phyloP scores from a whole-genome alignment of 306 rosid genomes.

The Casuarina cunninghamiana region DNA sequence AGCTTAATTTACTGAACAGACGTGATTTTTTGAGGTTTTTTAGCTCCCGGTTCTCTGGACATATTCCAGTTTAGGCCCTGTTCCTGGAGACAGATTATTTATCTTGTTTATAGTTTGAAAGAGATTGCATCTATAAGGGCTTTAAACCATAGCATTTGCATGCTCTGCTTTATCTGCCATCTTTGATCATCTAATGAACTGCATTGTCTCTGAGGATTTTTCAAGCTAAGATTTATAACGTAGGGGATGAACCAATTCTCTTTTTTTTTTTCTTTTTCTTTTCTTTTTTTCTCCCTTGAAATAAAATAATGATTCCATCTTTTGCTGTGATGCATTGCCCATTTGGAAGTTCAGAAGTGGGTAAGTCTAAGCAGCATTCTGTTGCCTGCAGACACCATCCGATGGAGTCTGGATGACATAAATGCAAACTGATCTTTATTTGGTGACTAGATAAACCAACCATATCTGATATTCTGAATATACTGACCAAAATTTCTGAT shows the following conservation, averaged over 20 bases:
- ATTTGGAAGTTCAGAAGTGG: background rate
- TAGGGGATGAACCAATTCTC: background rate
- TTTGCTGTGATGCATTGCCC: constrained; percentile 4
- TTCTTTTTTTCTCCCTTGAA: background rate
- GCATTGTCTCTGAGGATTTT: background rate
- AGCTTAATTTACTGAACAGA: background rate
- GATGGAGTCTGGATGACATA: background rate
- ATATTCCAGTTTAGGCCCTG: background rate
- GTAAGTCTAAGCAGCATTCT: background rate
- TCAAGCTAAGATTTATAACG: background rate
- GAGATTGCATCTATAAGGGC: background rate
- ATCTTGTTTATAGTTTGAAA: background rate
- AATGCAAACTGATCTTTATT: background rate
- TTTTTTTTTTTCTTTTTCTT: too few species aligned
- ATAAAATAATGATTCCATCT: background rate
- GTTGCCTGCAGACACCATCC: background rate
- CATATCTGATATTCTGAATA: background rate
- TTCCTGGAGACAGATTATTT: background rate
- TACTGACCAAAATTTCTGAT: constrained; percentile 1
- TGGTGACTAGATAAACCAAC: background rate
- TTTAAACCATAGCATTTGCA: background rate
- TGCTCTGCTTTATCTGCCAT: background rate
- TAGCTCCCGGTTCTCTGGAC: background rate
- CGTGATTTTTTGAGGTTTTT: background rate
- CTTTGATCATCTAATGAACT: background rate